phyloP scores from a whole-genome alignment of 352 stramenopile species.

The Phytophthora agathidicida region DNA sequence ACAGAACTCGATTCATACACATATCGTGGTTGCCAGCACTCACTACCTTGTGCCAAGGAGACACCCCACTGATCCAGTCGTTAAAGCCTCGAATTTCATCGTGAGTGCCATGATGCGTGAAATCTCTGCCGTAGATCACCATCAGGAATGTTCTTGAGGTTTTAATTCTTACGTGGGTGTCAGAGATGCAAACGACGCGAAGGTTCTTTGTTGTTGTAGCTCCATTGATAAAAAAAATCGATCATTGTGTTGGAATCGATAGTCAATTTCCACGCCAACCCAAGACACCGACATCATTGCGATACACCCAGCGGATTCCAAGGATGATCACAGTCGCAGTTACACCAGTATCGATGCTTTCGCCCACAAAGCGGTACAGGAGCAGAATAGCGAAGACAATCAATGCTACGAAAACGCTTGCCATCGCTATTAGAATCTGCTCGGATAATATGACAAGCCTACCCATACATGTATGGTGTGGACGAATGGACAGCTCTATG shows the following conservation, averaged over 20 bases:
- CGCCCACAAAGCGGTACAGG: constrained; percentile 25
- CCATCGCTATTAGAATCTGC: constrained; percentile 16
- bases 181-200: constrained; percentile 72
- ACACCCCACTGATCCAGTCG: constrained; percentile 61
- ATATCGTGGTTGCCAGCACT: constrained; percentile 78
- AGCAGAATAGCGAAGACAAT: constrained; percentile 1
- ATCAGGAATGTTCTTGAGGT: constrained; percentile 54
- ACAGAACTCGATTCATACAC: constrained; percentile 60
- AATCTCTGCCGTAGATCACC: constrained; percentile 90
- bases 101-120: constrained; percentile 74
- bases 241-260: constrained; percentile 25
- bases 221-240: constrained; percentile 27
- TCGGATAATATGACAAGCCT: too few relatives aligned
- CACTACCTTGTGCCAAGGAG: constrained; percentile 72
- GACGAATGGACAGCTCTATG: too few relatives aligned
- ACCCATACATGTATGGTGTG: too few relatives aligned
- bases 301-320: constrained; percentile 51
- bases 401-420: constrained; percentile 7
- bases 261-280: constrained; percentile 49
- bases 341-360: constrained; percentile 16
- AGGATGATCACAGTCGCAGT: constrained; percentile 20
- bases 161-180: constrained; percentile 67
- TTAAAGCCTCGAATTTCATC: constrained; percentile 68
- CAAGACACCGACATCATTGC: constrained; percentile 57
- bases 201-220: constrained; percentile 53